phyloP scores from a whole-genome alignment of 139 green algal genomes.

The Chlorella sp. region DNA sequence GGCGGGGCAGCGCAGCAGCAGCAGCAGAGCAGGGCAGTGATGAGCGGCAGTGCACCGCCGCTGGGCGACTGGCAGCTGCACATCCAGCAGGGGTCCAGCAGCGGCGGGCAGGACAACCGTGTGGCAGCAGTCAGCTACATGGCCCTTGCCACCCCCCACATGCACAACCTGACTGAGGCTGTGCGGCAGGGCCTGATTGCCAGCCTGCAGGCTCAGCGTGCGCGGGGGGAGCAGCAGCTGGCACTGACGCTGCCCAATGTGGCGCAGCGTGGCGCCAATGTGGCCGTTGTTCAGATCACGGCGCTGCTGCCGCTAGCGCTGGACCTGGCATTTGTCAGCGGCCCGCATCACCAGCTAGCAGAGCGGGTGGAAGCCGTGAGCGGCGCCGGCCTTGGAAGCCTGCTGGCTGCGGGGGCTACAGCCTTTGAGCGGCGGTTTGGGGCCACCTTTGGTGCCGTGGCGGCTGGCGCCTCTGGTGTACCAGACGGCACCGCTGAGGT shows the following conservation, averaged over 20 bases:
- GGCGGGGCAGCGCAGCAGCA: not conserved
- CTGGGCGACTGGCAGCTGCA: constrained; percentile 34
- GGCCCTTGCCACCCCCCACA: constrained; percentile 41
- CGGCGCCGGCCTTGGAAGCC: not conserved
- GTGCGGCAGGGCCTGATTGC: constrained; percentile 35
- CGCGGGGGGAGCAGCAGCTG: not conserved
- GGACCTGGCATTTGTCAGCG: constrained; percentile 66
- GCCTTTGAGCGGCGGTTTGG: constrained; percentile 34
- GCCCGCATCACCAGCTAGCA: not conserved
- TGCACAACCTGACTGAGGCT: constrained; percentile 73
- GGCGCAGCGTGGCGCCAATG: constrained; percentile 56
- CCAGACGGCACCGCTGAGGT: constrained; percentile 41
- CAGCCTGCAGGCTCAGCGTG: constrained; percentile 28
- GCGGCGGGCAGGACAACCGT: not conserved
- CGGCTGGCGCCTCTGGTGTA: no score
- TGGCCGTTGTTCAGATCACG: constrained; percentile 77
- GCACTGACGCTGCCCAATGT: constrained; percentile 60
- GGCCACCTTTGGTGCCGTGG: constrained; percentile 25
- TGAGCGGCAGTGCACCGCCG: not conserved
- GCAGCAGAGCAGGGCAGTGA: not conserved
- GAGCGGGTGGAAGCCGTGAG: not conserved
- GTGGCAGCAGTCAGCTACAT: not conserved
- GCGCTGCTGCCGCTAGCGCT: constrained; percentile 52
- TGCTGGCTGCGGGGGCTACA: not conserved
- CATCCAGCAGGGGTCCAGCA: not conserved